These are phyloP conservation scores for Wakefieldia striispora DNA, from an alignment of 768 basidiomycete species.

Conservation along the genomic window DNA sequence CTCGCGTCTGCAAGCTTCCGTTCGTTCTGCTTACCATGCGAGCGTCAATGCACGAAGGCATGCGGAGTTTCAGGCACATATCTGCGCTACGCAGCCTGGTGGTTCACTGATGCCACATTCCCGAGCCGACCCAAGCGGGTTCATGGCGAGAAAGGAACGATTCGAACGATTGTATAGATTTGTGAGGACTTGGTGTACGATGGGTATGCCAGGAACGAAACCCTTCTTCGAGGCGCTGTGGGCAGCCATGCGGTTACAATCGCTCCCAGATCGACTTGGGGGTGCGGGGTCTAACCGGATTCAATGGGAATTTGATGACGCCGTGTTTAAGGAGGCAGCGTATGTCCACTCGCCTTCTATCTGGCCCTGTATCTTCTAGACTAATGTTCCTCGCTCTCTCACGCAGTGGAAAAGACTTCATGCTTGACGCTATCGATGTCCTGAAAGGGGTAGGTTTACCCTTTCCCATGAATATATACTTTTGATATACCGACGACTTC, in stretches of 20 bases:
- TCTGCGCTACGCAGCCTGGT: constrained; percentile 75
- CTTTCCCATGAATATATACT: constrained; percentile 9
- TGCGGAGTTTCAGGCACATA: constrained; percentile 83
- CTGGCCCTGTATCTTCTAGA: constrained; percentile 2
- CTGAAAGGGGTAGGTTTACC: constrained; percentile 76
- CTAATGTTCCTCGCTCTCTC: constrained; percentile 20
- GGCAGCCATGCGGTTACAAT: constrained; percentile 79
- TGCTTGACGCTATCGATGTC: constrained; percentile 86
- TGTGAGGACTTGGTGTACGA: constrained; percentile 77
- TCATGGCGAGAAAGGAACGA: constrained; percentile 72
- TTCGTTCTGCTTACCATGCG: constrained; percentile 82
- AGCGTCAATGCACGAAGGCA: constrained; percentile 72
- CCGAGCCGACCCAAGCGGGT: constrained; percentile 61
- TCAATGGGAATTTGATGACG: constrained; percentile 92
- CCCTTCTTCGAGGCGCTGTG: constrained; percentile 71
- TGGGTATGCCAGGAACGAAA: constrained; percentile 85
- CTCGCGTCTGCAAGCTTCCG: constrained; percentile 81
- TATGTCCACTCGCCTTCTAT: constrained; percentile 43
- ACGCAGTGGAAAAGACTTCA: constrained; percentile 86
- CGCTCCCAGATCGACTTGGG: constrained; percentile 74
- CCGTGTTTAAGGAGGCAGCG: constrained; percentile 92
- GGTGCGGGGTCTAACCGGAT: constrained; percentile 73
- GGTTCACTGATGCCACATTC: constrained; percentile 76
- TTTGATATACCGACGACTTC: constrained; percentile 2
- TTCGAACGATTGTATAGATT: constrained; percentile 74